phyloP scores from a whole-genome alignment of 208 protist genomes.

The Wallacemonas sp. region DNA sequence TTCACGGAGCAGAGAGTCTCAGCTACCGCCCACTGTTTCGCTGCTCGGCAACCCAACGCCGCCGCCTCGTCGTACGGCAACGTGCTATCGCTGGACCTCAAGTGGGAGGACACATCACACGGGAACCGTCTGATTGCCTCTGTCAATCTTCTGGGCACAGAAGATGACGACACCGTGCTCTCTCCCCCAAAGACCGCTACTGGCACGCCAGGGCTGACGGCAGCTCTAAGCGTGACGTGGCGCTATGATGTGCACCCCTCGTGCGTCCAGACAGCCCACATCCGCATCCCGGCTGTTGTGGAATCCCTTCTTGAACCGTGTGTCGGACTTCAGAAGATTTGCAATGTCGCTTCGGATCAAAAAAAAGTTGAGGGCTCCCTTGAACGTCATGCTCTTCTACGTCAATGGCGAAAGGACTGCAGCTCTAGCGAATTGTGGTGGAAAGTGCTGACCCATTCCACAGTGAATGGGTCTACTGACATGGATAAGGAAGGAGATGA shows the following conservation, averaged over 20 bases:
- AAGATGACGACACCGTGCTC: background rate
- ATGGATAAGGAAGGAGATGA: too few relatives aligned
- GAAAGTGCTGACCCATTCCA: conserved; percentile 39
- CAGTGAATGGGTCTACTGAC: conserved; percentile 11
- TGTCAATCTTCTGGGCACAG: background rate
- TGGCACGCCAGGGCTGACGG: background rate
- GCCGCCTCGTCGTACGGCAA: conserved; percentile 16
- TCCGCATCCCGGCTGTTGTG: background rate
- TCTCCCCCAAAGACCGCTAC: background rate
- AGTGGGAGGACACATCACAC: background rate
- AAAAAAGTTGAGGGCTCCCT: conserved; percentile 46
- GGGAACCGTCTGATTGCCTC: background rate
- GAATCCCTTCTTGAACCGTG: conserved; percentile 11
- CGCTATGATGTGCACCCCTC: conserved; percentile 1
- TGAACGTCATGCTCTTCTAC: conserved; percentile 30
- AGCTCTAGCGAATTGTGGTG: conserved; percentile 35
- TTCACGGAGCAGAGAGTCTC: background rate
- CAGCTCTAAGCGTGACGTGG: conserved; percentile 12
- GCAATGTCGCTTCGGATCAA: conserved; percentile 44
- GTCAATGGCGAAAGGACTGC: conserved; percentile 28
- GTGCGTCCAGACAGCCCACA: background rate
- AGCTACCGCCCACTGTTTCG: background rate
- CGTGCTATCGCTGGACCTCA: conserved; percentile 1
- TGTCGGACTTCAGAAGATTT: conserved; percentile 30
- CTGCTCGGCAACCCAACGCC: background rate